These are phyloP conservation scores for Eucalyptus leucophloia DNA, from an alignment of 345 rosid species.

Conservation along the genomic window DNA sequence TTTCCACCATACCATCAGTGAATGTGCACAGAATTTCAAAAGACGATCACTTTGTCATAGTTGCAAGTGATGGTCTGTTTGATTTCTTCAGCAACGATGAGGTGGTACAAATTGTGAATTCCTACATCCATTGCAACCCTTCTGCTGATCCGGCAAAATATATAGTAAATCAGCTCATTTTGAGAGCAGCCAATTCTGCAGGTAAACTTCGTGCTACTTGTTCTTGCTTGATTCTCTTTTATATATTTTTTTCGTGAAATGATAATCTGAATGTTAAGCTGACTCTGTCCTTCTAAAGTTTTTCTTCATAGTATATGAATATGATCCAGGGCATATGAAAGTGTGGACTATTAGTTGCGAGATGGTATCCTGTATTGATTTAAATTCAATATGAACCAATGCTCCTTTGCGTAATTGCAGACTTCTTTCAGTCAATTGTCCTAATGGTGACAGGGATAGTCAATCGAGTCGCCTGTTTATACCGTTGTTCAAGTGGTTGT, in stretches of 20 bases:
- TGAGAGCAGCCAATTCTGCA: conserved; percentile 78
- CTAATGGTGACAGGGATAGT: neutral
- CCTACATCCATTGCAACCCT: conserved; percentile 44
- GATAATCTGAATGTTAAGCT: neutral
- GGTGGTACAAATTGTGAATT: conserved; percentile 56
- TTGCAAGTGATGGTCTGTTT: conserved; percentile 87
- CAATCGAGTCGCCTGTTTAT: neutral
- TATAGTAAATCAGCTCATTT: conserved; percentile 69
- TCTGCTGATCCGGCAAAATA: conserved; percentile 90
- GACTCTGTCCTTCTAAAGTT: neutral
- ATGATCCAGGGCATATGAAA: neutral
- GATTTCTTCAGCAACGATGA: conserved; percentile 91
- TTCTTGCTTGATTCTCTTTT: neutral
- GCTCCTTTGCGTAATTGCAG: neutral
- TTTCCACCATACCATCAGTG: conserved; percentile 74
- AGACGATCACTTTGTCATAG: conserved; percentile 79
- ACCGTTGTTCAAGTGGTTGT: neutral
- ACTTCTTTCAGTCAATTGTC: neutral
- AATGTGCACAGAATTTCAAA: conserved; percentile 57
- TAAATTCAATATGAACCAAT: neutral
- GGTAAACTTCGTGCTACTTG: conserved; percentile 28
- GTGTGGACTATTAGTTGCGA: neutral
- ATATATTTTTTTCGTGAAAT: neutral
- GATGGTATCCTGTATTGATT: neutral
- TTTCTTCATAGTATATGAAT: neutral